These are phyloP conservation scores for Fusarium transvaalense DNA, from an alignment of 2,329 filamentous ascomycete genomes.

Conservation along the genomic window DNA sequence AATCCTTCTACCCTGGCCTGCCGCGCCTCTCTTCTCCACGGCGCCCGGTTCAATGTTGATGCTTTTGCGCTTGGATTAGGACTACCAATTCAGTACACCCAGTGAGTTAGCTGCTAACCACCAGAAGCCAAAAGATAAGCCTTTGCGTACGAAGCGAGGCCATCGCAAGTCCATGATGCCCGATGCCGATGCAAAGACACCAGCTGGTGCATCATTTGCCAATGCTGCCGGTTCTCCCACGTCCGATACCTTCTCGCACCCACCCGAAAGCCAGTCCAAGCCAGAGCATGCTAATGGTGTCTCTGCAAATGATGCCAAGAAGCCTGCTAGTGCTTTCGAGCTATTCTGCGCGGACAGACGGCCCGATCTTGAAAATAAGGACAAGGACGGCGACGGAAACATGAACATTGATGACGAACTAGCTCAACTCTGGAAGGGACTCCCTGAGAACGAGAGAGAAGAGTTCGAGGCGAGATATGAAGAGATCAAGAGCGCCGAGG, in stretches of 20 bases:
- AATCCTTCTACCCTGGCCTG: conserved; percentile 26
- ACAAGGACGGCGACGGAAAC: conserved; percentile 52
- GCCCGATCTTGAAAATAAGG: conserved; percentile 58
- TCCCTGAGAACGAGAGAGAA: conserved; percentile 63
- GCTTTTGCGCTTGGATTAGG: conserved; percentile 53
- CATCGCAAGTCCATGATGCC: conserved; percentile 71
- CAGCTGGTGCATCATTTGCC: conserved; percentile 58
- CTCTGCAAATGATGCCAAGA: conserved; percentile 57
- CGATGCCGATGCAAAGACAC: conserved; percentile 58
- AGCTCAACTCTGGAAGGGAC: conserved; percentile 66
- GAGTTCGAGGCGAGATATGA: conserved; percentile 57
- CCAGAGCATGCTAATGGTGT: conserved; percentile 56
- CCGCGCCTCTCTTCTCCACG: conserved; percentile 36
- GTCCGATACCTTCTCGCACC: conserved; percentile 61
- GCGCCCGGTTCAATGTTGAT: conserved; percentile 51
- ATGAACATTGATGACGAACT: conserved; percentile 67
- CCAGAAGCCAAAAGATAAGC: conserved; percentile 80
- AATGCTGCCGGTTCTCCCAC: conserved; percentile 63
- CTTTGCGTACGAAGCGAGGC: conserved; percentile 78
- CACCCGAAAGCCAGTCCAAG: conserved; percentile 50
- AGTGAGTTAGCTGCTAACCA: conserved; percentile 54
- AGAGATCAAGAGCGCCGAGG: conserved; percentile 45
- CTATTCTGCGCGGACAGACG: conserved; percentile 66
- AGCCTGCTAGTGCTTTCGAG: conserved; percentile 64
- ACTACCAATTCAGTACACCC: conserved; percentile 50